phyloP scores from a whole-genome alignment of 1,284 basidiomycete genomes.

The Heterobasidion occidentale region DNA sequence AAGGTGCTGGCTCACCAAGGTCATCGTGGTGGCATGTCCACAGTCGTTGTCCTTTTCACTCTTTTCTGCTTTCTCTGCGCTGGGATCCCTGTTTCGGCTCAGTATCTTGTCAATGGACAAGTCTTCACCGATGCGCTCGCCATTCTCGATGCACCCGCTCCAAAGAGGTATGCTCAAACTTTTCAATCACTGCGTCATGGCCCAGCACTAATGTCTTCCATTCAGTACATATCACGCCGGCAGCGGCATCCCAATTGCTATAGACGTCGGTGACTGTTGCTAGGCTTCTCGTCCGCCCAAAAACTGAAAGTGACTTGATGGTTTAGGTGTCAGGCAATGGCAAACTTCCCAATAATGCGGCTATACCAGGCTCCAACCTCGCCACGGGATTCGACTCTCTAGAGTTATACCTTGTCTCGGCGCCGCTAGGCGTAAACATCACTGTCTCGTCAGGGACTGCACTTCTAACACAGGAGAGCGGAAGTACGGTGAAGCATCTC shows the following conservation, averaged over 20 bases:
- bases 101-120: slow-evolving; percentile 29
- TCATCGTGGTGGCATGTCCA: slow-evolving; percentile 1
- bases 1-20: slow-evolving; percentile 12
- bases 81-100: slow-evolving; percentile 15
- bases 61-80: not conserved
- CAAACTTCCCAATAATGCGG: slow-evolving; percentile 26
- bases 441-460: slow-evolving; percentile 36
- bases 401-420: slow-evolving; percentile 42
- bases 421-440: slow-evolving; percentile 30
- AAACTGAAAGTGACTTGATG: not conserved
- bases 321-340: slow-evolving; percentile 38
- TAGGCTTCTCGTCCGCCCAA: not conserved
- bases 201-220: not conserved
- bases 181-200: not conserved
- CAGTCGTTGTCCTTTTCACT: slow-evolving; percentile 11
- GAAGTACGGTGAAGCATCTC: slow-evolving; percentile 41
- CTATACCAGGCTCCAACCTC: slow-evolving; percentile 25
- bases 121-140: slow-evolving; percentile 39
- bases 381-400: slow-evolving; percentile 33
- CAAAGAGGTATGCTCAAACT: slow-evolving; percentile 29
- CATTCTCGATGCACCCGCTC: slow-evolving; percentile 37
- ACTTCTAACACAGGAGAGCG: slow-evolving; percentile 31
- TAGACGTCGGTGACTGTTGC: slow-evolving; percentile 29
- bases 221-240: slow-evolving; percentile 23
- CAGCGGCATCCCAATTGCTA: slow-evolving; percentile 30